phyloP scores from a whole-genome alignment of 2,329 filamentous ascomycete species.

The Diaporthe longicolla region DNA sequence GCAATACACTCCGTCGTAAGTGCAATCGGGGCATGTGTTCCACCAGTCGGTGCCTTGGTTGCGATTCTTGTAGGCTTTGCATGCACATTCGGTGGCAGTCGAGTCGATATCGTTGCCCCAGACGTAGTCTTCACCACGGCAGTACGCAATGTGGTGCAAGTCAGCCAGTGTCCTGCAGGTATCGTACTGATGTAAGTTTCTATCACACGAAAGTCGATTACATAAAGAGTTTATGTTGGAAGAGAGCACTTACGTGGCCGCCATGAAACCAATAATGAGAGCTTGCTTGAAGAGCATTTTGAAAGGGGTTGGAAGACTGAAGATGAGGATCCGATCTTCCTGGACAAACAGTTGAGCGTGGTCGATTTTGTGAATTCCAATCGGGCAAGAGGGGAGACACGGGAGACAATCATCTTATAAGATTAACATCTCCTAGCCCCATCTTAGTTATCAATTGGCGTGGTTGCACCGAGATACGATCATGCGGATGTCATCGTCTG shows the following conservation, averaged over 20 bases:
- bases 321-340: too few relatives aligned
- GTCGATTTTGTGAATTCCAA: background rate
- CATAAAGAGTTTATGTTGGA: background rate
- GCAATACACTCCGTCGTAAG: conserved; percentile 14
- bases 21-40: conserved; percentile 19
- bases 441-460: background rate
- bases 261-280: conserved; percentile 3
- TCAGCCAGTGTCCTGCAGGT: conserved; percentile 5
- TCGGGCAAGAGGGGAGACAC: too few relatives aligned
- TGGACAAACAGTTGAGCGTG: too few relatives aligned
- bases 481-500: background rate
- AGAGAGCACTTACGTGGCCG: background rate
- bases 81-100: conserved; percentile 6
- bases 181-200: background rate
- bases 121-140: conserved; percentile 9
- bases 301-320: too few relatives aligned
- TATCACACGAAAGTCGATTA: too few relatives aligned
- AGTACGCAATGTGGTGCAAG: conserved; percentile 15
- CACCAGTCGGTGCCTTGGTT: conserved; percentile 16
- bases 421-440: background rate
- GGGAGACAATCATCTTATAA: conserved; percentile 13
- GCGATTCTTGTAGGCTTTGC: conserved; percentile 14
- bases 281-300: conserved; percentile 16
- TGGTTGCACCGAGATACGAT: background rate
- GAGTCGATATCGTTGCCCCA: conserved; percentile 12